Evolutionary conservation across 371 early-diverging fungal species (phyloP).

Genomic region (Actinomortierella wolfii): DNA sequence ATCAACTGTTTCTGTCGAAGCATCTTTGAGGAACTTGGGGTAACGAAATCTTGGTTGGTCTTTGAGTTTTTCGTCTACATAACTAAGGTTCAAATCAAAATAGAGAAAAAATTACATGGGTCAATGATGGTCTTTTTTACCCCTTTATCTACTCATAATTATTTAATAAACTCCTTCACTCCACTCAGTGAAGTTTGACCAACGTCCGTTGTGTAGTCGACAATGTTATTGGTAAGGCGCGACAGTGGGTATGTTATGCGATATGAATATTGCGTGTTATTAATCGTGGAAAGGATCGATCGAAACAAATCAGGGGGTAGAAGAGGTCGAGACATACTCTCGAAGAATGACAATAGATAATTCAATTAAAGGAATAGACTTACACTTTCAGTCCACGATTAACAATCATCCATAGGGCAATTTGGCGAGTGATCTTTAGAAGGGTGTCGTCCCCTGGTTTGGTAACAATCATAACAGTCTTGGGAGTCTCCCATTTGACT

Average conservation of each 20-base stretch:
- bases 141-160: not conserved
- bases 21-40: slow-evolving; percentile 46
- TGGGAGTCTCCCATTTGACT: slow-evolving; percentile 68
- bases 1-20: slow-evolving; percentile 5
- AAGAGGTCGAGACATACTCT: too few relatives aligned
- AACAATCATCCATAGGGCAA: slow-evolving; percentile 79
- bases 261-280: not conserved
- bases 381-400: slow-evolving; percentile 71
- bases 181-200: too few relatives aligned
- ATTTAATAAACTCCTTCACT: not conserved
- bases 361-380: slow-evolving; percentile 23
- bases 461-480: slow-evolving; percentile 86
- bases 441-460: slow-evolving; percentile 85
- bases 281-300: too few relatives aligned
- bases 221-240: too few relatives aligned
- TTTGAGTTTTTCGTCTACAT: slow-evolving; percentile 69
- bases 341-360: too few relatives aligned
- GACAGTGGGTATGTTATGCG: slow-evolving; percentile 1
- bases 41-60: slow-evolving; percentile 60
- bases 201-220: not conserved
- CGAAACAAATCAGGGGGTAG: too few relatives aligned
- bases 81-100: slow-evolving; percentile 40
- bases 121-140: not conserved
- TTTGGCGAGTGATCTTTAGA: slow-evolving; percentile 76
- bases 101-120: slow-evolving; percentile 6